These are phyloP conservation scores for Rhizophora mangle DNA, from an alignment of 345 rosid genomes.

Conservation along the genomic window DNA sequence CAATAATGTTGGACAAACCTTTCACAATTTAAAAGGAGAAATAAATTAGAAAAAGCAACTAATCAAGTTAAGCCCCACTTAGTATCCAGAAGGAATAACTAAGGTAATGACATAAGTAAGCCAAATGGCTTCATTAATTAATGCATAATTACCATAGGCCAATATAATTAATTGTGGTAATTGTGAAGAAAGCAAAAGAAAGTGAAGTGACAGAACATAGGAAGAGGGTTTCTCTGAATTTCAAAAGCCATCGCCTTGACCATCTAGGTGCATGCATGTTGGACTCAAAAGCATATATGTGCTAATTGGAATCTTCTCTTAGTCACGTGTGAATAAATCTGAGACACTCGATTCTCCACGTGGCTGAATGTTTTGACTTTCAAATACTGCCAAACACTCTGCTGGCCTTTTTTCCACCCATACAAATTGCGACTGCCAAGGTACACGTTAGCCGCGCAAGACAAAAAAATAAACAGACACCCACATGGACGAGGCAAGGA, in stretches of 20 bases:
- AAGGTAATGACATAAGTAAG: too few relatives aligned
- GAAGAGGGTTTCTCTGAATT: background rate
- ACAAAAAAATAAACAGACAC: background rate
- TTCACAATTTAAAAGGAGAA: too few relatives aligned
- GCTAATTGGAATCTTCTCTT: slow-evolving; percentile 26
- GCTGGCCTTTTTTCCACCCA: slow-evolving; percentile 3
- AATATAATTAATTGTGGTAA: too few relatives aligned
- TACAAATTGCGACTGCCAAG: slow-evolving; percentile 17
- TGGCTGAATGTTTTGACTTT: slow-evolving; percentile 13
- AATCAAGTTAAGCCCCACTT: too few relatives aligned
- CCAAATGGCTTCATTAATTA: too few relatives aligned
- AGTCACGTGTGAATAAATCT: slow-evolving; percentile 12
- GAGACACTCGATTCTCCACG: slow-evolving; percentile 21
- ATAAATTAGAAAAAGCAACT: too few relatives aligned
- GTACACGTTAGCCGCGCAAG: slow-evolving; percentile 29
- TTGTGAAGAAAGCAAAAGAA: background rate
- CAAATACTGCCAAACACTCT: slow-evolving; percentile 9
- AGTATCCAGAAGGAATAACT: too few relatives aligned
- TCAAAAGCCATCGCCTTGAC: slow-evolving; percentile 54
- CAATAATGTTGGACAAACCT: too few relatives aligned
- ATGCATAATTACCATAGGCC: too few relatives aligned
- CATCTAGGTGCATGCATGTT: slow-evolving; percentile 34
- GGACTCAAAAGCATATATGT: slow-evolving; percentile 13
- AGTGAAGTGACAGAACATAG: slow-evolving; percentile 5
- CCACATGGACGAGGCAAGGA: slow-evolving; percentile 28